Percentiles rank a stretch among this genome's conserved stretches.
Conservation (phyloP, 2,329 filamentous ascomycete genomes). For the Xylaria sp. region DNA sequence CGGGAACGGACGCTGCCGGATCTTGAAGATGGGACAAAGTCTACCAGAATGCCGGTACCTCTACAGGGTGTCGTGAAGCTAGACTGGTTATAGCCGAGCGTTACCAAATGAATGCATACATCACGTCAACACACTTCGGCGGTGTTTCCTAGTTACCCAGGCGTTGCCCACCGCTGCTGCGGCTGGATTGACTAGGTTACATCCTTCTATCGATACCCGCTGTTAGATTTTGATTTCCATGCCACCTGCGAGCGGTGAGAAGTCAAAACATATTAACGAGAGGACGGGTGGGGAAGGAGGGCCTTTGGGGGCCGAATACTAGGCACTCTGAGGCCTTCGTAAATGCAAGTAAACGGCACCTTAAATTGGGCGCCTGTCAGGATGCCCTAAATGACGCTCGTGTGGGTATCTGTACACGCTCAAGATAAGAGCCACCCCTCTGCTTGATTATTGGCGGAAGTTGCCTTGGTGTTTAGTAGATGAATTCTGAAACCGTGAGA, state of each 20-base stretch:
- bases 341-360: too few relatives aligned
- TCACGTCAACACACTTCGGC: not conserved
- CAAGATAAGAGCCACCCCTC: too few relatives aligned
- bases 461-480: too few relatives aligned
- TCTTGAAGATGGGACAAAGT: not conserved
- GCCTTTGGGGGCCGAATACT: not conserved
- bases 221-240: not conserved
- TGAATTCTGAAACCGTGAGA: too few relatives aligned
- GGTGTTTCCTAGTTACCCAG: not conserved
- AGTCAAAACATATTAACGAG: not conserved
- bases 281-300: not conserved
- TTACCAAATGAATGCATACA: not conserved
- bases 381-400: too few relatives aligned
- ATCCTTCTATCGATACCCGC: not conserved
- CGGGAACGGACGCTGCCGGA: not conserved
- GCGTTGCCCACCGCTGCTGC: too few relatives aligned
- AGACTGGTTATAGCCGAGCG: not conserved
- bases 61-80: not conserved
- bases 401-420: too few relatives aligned
- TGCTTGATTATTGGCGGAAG: too few relatives aligned
- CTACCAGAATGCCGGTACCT: constrained; percentile 3
- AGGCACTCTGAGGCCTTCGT: not conserved
- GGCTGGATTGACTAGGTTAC: not conserved
- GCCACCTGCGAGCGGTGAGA: not conserved
- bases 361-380: too few relatives aligned